Evolutionary conservation across 148 eudicot species (phyloP), one percentile per base, ranked within the genome.

Genomic region (Euryodendron excelsum): DNA sequence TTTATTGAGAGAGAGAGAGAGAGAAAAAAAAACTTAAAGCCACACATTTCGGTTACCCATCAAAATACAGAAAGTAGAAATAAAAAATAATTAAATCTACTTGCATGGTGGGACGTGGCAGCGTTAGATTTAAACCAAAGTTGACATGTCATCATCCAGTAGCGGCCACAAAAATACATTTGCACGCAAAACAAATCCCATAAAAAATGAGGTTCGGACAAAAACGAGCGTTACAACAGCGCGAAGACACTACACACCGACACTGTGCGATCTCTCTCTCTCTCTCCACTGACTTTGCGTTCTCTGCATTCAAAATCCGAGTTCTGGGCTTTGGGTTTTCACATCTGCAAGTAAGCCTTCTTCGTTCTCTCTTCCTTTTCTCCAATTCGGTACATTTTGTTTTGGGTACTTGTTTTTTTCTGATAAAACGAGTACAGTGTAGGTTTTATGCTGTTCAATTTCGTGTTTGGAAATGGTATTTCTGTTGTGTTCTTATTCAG

Each of bases 41-140:
- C n/a, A n/a, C n/a, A n/a, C n/a, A n/a, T n/a, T n/a, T n/a, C n/a
- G n/a, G n/a, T n/a, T n/a, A n/a, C n/a, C n/a, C n/a, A n/a, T n/a
- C n/a, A n/a, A n/a, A n/a, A n/a, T n/a, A n/a, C n/a, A n/a, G n/a
- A n/a, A n/a, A n/a, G n/a, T n/a, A n/a, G n/a, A n/a, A n/a, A n/a
- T n/a, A n/a, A n/a, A n/a, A n/a, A n/a, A n/a, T n/a, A n/a, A n/a
- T n/a, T n/a, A 62, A 13, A 30, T 17, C n/a, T 14, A 10, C 18
- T 9, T 63, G 41, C 68, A 63, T 31, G 71, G 3, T n/a, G 71
- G 48, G 47, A 67, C 71, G 71, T 37, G 70, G 47, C 69, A 66
- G 45, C n/a, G n/a, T n/a, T n/a, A n/a, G n/a, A n/a, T n/a, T n/a
- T n/a, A n/a, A 66, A 36, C 27, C 27, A 8, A 36, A 36, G 47